phyloP scores from a whole-genome alignment of 495 filamentous ascomycete species.

The Terfezia claveryi region DNA sequence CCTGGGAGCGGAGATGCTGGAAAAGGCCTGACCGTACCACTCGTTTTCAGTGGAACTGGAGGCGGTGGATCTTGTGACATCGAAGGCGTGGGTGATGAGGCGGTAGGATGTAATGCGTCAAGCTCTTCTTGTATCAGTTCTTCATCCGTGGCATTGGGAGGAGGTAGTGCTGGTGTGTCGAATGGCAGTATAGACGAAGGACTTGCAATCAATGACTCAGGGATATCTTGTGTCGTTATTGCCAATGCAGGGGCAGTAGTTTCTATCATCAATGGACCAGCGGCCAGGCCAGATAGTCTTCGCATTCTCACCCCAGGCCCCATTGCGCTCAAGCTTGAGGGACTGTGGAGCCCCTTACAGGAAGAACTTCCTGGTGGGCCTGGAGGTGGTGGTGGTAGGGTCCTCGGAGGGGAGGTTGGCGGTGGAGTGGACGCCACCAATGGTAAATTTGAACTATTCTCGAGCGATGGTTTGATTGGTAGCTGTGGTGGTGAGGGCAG shows the following conservation, averaged over 20 bases:
- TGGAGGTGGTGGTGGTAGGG: neutral
- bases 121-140: no score
- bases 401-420: neutral
- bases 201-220: conserved; percentile 17
- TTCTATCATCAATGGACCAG: conserved; percentile 76
- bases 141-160: neutral
- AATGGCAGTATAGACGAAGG: neutral
- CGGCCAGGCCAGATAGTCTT: conserved; percentile 56
- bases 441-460: conserved; percentile 18
- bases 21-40: neutral
- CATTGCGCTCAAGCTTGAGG: neutral
- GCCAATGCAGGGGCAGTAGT: conserved; percentile 33
- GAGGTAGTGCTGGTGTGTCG: neutral
- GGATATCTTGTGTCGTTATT: conserved; percentile 17
- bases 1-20: conserved; percentile 6
- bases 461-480: conserved; percentile 8
- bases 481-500: conserved; percentile 14
- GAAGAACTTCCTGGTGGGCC: neutral
- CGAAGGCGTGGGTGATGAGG: no score
- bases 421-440: neutral
- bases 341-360: neutral
- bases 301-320: conserved; percentile 45
- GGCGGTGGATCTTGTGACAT: conserved; percentile 8
- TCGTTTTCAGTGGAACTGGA: conserved; percentile 20
- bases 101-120: no score